These are phyloP conservation scores for Verticillium klebahnii DNA, from an alignment of 2,329 filamentous ascomycete species.

Conservation along the genomic window DNA sequence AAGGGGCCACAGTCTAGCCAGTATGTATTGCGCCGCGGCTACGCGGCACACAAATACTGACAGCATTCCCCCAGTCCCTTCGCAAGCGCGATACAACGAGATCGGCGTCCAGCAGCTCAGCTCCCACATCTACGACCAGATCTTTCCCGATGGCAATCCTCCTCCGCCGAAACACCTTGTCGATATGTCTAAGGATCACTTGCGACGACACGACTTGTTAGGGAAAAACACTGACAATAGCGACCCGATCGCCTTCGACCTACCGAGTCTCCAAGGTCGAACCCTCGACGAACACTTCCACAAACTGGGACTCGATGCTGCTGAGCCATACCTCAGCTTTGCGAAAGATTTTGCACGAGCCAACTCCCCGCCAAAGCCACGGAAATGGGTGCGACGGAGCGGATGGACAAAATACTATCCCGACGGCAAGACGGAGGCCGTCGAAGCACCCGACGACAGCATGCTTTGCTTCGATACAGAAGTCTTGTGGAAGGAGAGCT, in stretches of 20 bases:
- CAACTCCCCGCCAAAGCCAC: conserved; percentile 53
- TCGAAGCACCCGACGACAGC: conserved; percentile 72
- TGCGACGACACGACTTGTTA: conserved; percentile 77
- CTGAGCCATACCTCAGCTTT: conserved; percentile 73
- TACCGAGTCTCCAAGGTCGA: conserved; percentile 72
- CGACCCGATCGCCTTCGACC: conserved; percentile 76
- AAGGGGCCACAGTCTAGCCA: conserved; percentile 27
- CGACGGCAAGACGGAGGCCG: conserved; percentile 65
- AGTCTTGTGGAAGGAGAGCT: conserved; percentile 90
- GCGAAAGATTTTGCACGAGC: conserved; percentile 70
- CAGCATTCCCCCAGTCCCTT: conserved; percentile 31
- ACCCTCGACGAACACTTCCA: conserved; percentile 93
- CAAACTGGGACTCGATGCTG: conserved; percentile 78
- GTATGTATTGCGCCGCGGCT: conserved; percentile 26
- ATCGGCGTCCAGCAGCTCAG: conserved; percentile 95
- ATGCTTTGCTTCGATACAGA: conserved; percentile 94
- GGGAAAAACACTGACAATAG: conserved; percentile 82
- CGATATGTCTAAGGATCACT: conserved; percentile 74
- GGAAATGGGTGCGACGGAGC: conserved; percentile 71
- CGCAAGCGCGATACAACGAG: conserved; percentile 74
- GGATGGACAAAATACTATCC: conserved; percentile 92
- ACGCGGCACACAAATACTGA: not conserved
- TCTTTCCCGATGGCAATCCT: conserved; percentile 61
- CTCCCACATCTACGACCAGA: conserved; percentile 72
- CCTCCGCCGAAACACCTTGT: conserved; percentile 68